These are phyloP conservation scores for Exserohilum turcica DNA, from an alignment of 2,329 filamentous ascomycete species.

Conservation along the genomic window DNA sequence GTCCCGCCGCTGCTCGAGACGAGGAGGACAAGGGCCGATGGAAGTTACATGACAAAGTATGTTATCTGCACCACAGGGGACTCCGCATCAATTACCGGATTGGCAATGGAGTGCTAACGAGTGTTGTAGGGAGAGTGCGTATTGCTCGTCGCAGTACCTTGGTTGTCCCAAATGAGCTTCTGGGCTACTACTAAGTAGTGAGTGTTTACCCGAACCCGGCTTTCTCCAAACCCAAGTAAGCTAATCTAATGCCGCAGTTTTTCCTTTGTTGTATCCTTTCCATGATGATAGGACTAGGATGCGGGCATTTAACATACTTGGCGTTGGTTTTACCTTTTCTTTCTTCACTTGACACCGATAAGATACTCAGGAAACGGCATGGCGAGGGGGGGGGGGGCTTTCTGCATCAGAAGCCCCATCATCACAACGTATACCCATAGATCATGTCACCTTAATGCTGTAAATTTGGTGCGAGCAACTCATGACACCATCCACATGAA, in stretches of 20 bases:
- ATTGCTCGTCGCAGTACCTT: conserved; percentile 34
- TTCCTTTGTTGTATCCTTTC: not conserved
- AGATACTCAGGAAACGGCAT: not conserved
- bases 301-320: not conserved
- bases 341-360: not conserved
- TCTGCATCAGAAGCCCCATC: too few relatives aligned
- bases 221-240: not conserved
- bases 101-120: conserved; percentile 9
- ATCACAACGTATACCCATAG: not conserved
- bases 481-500: not conserved
- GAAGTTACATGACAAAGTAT: conserved; percentile 46
- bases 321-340: not conserved
- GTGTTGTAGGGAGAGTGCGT: conserved; percentile 29
- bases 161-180: conserved; percentile 29
- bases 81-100: not conserved
- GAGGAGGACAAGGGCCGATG: conserved; percentile 44
- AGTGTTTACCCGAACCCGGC: too few relatives aligned
- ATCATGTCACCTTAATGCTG: not conserved
- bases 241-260: not conserved
- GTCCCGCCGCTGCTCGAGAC: conserved; percentile 48
- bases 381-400: too few relatives aligned
- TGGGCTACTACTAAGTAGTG: too few relatives aligned
- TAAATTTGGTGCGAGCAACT: too few relatives aligned
- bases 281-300: not conserved
- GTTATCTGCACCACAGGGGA: conserved; percentile 4